Evolutionary conservation across 768 basidiomycete species (phyloP), one percentile per base, ranked within the genome.

Genomic region (Leucocoprinus birnbaumii): DNA sequence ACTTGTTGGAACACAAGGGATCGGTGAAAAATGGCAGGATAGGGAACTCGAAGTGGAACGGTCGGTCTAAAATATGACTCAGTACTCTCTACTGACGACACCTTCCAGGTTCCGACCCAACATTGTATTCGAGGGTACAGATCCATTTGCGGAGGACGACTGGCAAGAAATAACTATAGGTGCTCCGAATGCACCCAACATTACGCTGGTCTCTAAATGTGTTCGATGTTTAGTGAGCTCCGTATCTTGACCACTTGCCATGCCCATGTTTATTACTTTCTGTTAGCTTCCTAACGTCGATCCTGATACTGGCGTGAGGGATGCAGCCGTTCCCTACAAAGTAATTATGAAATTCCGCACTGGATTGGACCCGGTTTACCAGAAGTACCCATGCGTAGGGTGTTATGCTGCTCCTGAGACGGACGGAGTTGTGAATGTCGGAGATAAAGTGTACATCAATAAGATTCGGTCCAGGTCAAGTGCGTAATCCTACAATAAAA

Each of bases 281-380:
- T n/a, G n/a, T n/a, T n/a, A 35, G 34, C 34, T 35, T 35, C 34
- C 34, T 14, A 35, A 35, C 34, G 34, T 35, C 6, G 34, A 35
- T 35, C 34, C 34, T 35, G 34, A 35, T 6, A 35, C 34, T 35
- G 34, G 34, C 6, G 34, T 35, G 34, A 35, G 34, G 34, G 34
- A 35, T 35, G 34, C 34, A 14, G 34, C 87, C 0, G 88, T 91
- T 3, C 89, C 89, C 3, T 89, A 73, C 69, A 89, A 91, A 68
- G 79, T 84, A 5, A 63, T 91, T 9, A 84, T 84, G 80, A 89
- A 86, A 71, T 85, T 87, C 66, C 80, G 89, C 31, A 80, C 66
- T 26, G 83, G 84, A n/a, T 52, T 86, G 34, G 34, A 35, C 34
- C 34, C 34, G 7, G 34, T 7, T 7, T 7, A 14, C 6, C 6